phyloP scores from a whole-genome alignment of 352 stramenopile species.

The Phytophthora sp. region DNA sequence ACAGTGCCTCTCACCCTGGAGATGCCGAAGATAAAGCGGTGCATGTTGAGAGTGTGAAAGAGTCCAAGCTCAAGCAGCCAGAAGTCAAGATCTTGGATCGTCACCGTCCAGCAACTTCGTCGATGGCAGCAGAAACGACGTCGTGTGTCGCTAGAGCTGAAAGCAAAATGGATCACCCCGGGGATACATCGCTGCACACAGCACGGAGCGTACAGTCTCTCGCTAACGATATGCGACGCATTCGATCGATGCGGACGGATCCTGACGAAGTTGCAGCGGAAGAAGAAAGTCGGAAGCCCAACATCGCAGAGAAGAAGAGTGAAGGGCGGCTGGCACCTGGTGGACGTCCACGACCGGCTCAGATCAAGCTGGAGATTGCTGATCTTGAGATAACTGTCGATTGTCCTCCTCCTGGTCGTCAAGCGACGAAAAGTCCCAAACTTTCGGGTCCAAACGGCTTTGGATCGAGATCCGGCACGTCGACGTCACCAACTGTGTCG shows the following conservation, averaged over 20 bases:
- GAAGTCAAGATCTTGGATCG: conserved; percentile 63
- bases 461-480: conserved; percentile 33
- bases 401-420: conserved; percentile 30
- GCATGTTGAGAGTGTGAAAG: conserved; percentile 43
- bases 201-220: conserved; percentile 82
- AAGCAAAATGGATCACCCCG: conserved; percentile 41
- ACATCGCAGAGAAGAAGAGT: conserved; percentile 62
- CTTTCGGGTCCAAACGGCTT: conserved; percentile 32
- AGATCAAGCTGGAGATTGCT: conserved; percentile 80
- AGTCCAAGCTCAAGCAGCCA: conserved; percentile 80
- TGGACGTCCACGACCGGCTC: conserved; percentile 44
- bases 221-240: conserved; percentile 80
- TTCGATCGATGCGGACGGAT: conserved; percentile 65
- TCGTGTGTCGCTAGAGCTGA: conserved; percentile 43
- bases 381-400: conserved; percentile 41
- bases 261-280: conserved; percentile 24
- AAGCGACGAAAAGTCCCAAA: conserved; percentile 55
- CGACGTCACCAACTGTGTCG: conserved; percentile 43
- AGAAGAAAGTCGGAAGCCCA: conserved; percentile 37
- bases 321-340: conserved; percentile 8
- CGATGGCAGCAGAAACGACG: no score
- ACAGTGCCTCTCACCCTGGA: conserved; percentile 27
- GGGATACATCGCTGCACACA: conserved; percentile 51
- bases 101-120: conserved; percentile 28
- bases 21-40: conserved; percentile 28